Percentiles rank a stretch among this genome's conserved stretches.
Evolutionary conservation across 1,284 basidiomycete species (phyloP).

Genomic region (Ustilago cynodontis): DNA sequence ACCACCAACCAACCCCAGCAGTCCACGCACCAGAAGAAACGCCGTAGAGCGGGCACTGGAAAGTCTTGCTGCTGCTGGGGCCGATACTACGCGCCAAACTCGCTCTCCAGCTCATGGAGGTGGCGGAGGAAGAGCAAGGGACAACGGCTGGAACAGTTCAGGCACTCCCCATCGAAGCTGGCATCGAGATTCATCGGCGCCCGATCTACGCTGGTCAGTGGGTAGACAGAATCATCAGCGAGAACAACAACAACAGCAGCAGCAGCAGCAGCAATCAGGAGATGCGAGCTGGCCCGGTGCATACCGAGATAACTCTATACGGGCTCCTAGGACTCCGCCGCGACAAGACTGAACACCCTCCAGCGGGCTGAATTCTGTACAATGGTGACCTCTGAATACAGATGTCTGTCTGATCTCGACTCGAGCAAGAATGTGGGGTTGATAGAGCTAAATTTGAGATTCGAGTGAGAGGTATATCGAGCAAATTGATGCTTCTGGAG

Average conservation of each 20-base stretch:
- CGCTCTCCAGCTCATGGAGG: neutral
- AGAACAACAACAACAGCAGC: conserved; percentile 5
- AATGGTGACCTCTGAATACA: too few relatives aligned
- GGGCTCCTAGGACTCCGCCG: conserved; percentile 22
- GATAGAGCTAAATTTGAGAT: too few relatives aligned
- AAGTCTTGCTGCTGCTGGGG: conserved; percentile 21
- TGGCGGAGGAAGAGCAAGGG: neutral
- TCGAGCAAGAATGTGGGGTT: too few relatives aligned
- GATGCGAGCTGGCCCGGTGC: neutral
- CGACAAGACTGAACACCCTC: conserved; percentile 3
- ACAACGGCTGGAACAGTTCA: conserved; percentile 3
- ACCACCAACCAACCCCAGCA: neutral
- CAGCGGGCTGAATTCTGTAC: too few relatives aligned
- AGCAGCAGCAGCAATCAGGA: conserved; percentile 7
- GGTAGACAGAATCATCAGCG: conserved; percentile 5
- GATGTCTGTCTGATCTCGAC: too few relatives aligned
- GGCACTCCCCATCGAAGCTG: conserved; percentile 9
- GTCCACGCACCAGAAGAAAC: conserved; percentile 15
- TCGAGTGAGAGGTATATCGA: too few relatives aligned
- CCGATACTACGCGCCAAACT: neutral
- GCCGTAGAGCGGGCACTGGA: conserved; percentile 33
- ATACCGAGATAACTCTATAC: neutral
- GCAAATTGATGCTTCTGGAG: too few relatives aligned
- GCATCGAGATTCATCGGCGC: conserved; percentile 1
- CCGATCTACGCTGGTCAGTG: conserved; percentile 11